Evolutionary conservation across 139 green algal species (phyloP).

Genomic region (Pycnococcus provasolii): DNA sequence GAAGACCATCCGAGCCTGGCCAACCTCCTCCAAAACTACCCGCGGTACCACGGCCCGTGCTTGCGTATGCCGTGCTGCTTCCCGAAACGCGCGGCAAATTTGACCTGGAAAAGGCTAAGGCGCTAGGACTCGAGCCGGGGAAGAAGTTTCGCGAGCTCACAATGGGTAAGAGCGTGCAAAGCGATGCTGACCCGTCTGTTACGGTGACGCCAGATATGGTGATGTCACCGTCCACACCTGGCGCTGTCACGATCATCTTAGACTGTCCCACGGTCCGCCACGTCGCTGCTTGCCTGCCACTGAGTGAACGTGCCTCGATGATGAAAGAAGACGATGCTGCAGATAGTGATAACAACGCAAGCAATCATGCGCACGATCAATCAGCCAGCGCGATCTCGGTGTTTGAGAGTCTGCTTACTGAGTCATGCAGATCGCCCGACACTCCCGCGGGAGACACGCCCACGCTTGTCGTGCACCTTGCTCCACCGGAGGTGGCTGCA

Average conservation of each 20-base stretch:
- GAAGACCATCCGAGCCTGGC: no score
- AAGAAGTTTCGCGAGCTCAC: constrained; percentile 61
- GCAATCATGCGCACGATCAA: no score
- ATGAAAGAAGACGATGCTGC: no score
- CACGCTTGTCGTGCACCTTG: constrained; percentile 47
- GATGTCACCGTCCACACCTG: constrained; percentile 52
- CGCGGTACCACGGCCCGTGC: not conserved
- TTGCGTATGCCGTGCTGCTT: constrained; percentile 60
- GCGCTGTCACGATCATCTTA: constrained; percentile 65
- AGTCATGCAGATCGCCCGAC: constrained; percentile 9
- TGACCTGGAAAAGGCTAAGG: constrained; percentile 53
- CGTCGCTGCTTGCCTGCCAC: not conserved
- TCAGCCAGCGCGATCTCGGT: no score
- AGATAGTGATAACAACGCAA: no score
- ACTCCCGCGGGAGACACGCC: no score
- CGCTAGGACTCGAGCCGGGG: constrained; percentile 57
- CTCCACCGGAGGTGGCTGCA: constrained; percentile 35
- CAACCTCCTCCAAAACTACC: no score
- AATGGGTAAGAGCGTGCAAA: constrained; percentile 48
- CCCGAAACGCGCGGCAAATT: constrained; percentile 73
- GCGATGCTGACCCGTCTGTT: constrained; percentile 39
- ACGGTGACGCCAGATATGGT: constrained; percentile 41
- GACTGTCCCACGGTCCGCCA: constrained; percentile 60
- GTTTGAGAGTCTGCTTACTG: no score
- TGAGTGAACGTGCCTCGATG: no score